Evolutionary conservation across 106 monocot species (phyloP).

Genomic region (Posidonia australis): DNA sequence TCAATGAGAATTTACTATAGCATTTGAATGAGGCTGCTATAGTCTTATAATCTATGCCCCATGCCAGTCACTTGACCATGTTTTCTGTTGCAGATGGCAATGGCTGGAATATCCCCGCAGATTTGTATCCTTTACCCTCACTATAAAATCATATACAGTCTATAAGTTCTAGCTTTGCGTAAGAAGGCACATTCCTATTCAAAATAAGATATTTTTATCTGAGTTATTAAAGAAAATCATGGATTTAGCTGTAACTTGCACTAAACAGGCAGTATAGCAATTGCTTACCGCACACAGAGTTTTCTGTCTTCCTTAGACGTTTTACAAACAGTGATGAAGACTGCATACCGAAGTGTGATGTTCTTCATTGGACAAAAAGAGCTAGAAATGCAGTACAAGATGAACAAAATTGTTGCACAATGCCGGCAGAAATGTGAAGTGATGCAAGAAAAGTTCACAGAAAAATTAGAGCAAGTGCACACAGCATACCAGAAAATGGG

Average conservation of each 20-base stretch:
- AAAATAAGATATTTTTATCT: too few species aligned
- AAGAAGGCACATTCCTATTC: too few species aligned
- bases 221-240: too few species aligned
- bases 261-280: too few species aligned
- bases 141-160: neutral
- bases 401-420: conserved; percentile 77
- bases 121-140: conserved; percentile 32
- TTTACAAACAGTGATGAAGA: conserved; percentile 66
- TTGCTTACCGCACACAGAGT: neutral
- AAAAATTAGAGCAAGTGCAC: conserved; percentile 83
- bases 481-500: conserved; percentile 87
- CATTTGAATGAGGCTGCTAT: neutral
- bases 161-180: too few species aligned
- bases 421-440: conserved; percentile 78
- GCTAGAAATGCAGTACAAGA: conserved; percentile 93
- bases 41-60: neutral
- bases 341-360: conserved; percentile 80
- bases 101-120: conserved; percentile 46
- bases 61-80: neutral
- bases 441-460: conserved; percentile 90
- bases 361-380: conserved; percentile 92
- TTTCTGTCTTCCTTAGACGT: neutral
- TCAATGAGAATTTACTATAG: neutral
- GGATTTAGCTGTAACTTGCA: too few species aligned
- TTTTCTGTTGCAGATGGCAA: conserved; percentile 68